phyloP scores from a whole-genome alignment of 108 stramenopile species.

The Cyclotella atomus region DNA sequence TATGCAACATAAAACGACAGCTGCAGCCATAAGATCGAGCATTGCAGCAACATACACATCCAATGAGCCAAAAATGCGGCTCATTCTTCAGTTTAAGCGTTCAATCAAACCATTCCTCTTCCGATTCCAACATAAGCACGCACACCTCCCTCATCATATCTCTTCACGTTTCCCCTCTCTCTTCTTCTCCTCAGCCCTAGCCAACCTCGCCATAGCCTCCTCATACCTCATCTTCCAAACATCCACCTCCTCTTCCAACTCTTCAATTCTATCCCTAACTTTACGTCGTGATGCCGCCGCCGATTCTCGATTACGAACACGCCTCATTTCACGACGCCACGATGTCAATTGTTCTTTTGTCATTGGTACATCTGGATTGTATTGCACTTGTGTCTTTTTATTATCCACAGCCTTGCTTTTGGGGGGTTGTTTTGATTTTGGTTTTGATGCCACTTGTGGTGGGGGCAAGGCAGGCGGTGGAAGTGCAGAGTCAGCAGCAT shows the following conservation, averaged over 20 bases:
- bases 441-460: neutral
- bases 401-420: neutral
- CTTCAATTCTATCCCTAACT: slow-evolving; percentile 76
- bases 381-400: slow-evolving; percentile 69
- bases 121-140: no score
- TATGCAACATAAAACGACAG: no score
- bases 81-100: no score
- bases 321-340: slow-evolving; percentile 83
- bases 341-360: slow-evolving; percentile 83
- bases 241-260: slow-evolving; percentile 79
- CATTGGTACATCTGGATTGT: slow-evolving; percentile 89
- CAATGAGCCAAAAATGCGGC: no score
- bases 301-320: slow-evolving; percentile 83
- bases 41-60: no score
- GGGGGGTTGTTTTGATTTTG: neutral
- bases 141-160: neutral
- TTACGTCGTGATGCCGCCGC: slow-evolving; percentile 83
- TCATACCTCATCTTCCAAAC: slow-evolving; percentile 79
- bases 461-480: slow-evolving; percentile 2
- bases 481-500: no score
- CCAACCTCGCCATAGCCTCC: slow-evolving; percentile 69
- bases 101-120: no score
- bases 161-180: slow-evolving; percentile 8
- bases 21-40: no score
- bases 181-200: slow-evolving; percentile 14